phyloP scores from a whole-genome alignment of 768 basidiomycete genomes.

The Gautieria morchelliformis region DNA sequence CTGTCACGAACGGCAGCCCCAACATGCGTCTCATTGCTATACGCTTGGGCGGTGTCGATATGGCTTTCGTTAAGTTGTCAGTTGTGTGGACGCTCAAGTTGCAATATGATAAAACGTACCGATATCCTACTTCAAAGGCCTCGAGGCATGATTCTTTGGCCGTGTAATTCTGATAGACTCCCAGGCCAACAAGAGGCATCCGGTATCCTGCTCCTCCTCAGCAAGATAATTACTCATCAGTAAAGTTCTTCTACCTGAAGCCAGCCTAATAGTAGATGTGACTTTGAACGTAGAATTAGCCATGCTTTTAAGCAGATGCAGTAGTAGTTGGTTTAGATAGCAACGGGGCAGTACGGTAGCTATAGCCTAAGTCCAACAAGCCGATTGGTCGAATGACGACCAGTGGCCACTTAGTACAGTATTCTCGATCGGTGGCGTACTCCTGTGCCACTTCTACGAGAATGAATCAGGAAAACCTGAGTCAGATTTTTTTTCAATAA shows the following conservation, averaged over 20 bases:
- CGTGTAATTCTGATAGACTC: conserved; percentile 7
- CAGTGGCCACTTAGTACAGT: too few relatives aligned
- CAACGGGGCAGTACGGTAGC: too few relatives aligned
- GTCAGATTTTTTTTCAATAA: too few relatives aligned
- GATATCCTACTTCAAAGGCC: conserved; percentile 7
- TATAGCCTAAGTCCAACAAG: too few relatives aligned
- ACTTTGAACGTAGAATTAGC: conserved; percentile 15
- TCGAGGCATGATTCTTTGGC: background rate
- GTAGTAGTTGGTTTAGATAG: too few relatives aligned
- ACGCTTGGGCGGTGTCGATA: conserved; percentile 22
- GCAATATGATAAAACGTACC: background rate
- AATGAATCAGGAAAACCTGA: too few relatives aligned
- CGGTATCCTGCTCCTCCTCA: background rate
- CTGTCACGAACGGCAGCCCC: conserved; percentile 27
- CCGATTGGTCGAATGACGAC: too few relatives aligned
- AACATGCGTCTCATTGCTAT: conserved; percentile 29
- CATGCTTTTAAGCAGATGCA: background rate
- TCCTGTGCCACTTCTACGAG: too few relatives aligned
- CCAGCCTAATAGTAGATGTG: conserved; percentile 22
- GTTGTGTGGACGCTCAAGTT: background rate
- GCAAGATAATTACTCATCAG: background rate
- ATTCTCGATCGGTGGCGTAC: too few relatives aligned
- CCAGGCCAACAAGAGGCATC: conserved; percentile 8
- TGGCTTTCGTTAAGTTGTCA: conserved; percentile 3
- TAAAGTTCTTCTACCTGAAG: conserved; percentile 21